These are phyloP conservation scores for Ascochyta viciae-villosae DNA, from an alignment of 2,329 filamentous ascomycete species.

Conservation along the genomic window DNA sequence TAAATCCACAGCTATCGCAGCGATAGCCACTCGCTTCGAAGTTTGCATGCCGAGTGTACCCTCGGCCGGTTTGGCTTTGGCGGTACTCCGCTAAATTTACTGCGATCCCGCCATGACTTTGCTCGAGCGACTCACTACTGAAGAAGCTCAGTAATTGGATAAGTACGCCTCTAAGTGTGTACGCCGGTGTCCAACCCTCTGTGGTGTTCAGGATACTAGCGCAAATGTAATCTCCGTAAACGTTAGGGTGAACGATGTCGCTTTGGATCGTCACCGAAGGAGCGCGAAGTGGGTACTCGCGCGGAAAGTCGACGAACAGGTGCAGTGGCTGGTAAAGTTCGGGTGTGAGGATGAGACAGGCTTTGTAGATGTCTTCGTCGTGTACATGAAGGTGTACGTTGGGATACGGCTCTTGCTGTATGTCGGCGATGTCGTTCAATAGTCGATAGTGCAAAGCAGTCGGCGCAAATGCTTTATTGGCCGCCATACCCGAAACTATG, in stretches of 20 bases:
- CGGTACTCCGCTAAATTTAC: conserved; percentile 34
- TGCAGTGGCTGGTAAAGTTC: conserved; percentile 52
- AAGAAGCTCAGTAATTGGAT: conserved; percentile 63
- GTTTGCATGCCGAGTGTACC: not conserved
- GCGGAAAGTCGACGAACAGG: conserved; percentile 50
- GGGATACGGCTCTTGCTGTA: conserved; percentile 56
- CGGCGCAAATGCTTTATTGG: not conserved
- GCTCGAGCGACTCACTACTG: conserved; percentile 56
- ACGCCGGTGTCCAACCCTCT: conserved; percentile 58
- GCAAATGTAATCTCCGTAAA: conserved; percentile 56
- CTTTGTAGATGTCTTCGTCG: conserved; percentile 47
- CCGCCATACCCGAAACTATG: not conserved
- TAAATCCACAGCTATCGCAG: conserved; percentile 1
- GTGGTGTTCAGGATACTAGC: conserved; percentile 54
- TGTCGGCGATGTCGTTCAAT: conserved; percentile 56
- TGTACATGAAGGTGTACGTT: conserved; percentile 53
- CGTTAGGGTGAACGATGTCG: conserved; percentile 54
- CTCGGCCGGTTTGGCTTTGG: not conserved
- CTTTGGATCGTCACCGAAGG: conserved; percentile 54
- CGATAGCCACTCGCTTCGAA: not conserved
- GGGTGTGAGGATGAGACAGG: conserved; percentile 56
- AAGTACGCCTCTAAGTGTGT: conserved; percentile 58
- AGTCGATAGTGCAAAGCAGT: conserved; percentile 18
- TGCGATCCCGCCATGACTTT: conserved; percentile 38
- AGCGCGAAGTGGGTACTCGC: conserved; percentile 51